Evolutionary conservation across 805 yeast species (phyloP), one percentile per base, ranked within the genome.

Genomic region (Kuraishia floccosa): DNA sequence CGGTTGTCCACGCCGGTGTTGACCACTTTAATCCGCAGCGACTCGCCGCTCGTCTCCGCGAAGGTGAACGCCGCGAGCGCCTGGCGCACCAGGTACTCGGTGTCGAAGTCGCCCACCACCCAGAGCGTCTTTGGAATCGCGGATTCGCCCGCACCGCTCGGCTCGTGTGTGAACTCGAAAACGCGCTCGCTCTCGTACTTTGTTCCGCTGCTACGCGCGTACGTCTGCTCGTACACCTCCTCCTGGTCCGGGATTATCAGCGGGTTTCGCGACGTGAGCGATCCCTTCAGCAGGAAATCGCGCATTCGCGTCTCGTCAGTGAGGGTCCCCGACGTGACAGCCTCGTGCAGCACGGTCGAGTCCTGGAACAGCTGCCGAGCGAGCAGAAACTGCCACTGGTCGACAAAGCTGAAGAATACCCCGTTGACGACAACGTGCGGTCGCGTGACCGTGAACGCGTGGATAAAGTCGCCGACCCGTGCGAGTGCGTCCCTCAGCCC

Each of bases 371-470:
- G 40, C 39, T 76, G 81, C 23, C 52, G 60, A 3, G 72, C 63
- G 43, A 78, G 50, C 2, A 65, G 47, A 26, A 56, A 56, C 37
- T 74, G 73, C 80, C 84, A 79, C 4, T 63, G 57, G 17, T 35
- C 34, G 23, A 54, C 58, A 40, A 77, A 60, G 3, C 63, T 65
- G 35, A 60, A 54, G 12, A 81, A 64, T 5, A 76, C 75, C 27
- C 97, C 97, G 50, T 89, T 81, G 18, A 73, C 70, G 30, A 85
- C 63, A 4, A 84, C 55, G 0, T 68, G 50, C 0, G 89, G 76
- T 1, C 49, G 46, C 1, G 43, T 42, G 17, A 76, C 50, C 5
- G 67, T 61, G 22, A 73, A 57, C 1, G 50, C 54, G 2, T 42
- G 28, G 6, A 47, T 30, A 28, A 68, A 46, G n/a, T 15, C 17